These are phyloP conservation scores for Cladosporium sp. DNA, from an alignment of 2,329 filamentous ascomycete species.

Conservation along the genomic window DNA sequence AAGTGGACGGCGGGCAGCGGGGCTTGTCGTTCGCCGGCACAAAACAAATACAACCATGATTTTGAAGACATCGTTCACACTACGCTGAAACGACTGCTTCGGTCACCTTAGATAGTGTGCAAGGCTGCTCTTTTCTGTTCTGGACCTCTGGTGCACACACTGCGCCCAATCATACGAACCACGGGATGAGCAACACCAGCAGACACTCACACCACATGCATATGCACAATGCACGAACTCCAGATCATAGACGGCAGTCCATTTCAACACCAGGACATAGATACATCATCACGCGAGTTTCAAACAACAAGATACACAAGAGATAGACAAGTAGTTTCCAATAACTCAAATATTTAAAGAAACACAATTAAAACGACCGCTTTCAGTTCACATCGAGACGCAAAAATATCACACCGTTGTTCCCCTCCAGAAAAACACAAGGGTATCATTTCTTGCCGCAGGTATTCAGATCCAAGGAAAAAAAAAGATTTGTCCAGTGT, in stretches of 20 bases:
- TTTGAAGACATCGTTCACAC: too few relatives aligned
- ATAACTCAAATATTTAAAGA: neutral
- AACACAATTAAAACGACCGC: neutral
- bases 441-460: neutral
- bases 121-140: too few relatives aligned
- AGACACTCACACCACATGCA: neutral
- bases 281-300: neutral
- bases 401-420: neutral
- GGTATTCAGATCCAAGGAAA: neutral
- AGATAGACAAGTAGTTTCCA: neutral
- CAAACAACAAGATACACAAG: neutral
- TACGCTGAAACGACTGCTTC: too few relatives aligned
- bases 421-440: neutral
- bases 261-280: neutral
- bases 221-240: too few relatives aligned
- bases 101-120: too few relatives aligned
- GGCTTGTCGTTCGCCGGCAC: too few relatives aligned
- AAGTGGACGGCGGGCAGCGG: neutral
- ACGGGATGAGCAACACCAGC: neutral
- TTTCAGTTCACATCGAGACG: neutral
- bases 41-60: too few relatives aligned
- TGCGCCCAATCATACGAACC: neutral
- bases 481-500: neutral
- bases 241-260: neutral
- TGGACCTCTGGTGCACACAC: too few relatives aligned